Evolutionary conservation across 148 eudicot species (phyloP).

Genomic region (Nyssa sinensis): DNA sequence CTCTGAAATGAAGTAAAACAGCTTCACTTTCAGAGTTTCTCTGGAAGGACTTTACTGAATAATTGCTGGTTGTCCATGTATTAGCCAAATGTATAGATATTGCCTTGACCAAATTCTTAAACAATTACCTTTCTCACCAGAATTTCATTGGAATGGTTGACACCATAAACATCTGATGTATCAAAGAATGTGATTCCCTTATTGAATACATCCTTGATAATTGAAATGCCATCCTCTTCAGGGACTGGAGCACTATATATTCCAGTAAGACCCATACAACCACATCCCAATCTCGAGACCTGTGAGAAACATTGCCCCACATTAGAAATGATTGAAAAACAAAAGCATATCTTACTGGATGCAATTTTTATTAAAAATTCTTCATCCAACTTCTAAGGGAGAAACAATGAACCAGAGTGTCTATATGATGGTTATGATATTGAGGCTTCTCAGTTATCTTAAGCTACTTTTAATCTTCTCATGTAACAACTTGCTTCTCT

Average conservation of each 20-base stretch:
- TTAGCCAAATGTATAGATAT: no score
- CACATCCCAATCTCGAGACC: slow-evolving; percentile 20
- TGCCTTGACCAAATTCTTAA: no score
- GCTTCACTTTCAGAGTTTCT: no score
- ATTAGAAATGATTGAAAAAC: background rate
- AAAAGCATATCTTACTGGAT: background rate
- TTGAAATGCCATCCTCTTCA: slow-evolving; percentile 11
- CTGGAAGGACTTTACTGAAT: no score
- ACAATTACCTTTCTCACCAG: slow-evolving; percentile 10
- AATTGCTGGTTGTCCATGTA: no score
- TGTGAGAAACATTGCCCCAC: background rate
- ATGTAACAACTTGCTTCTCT: background rate
- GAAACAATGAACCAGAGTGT: no score
- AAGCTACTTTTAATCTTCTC: no score
- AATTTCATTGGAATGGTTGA: slow-evolving; percentile 7
- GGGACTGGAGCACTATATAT: slow-evolving; percentile 12
- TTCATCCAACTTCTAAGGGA: no score
- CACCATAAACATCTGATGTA: slow-evolving; percentile 16
- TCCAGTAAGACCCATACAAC: slow-evolving; percentile 20
- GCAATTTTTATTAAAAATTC: no score
- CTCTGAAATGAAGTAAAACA: no score
- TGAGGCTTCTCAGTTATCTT: no score
- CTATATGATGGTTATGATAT: no score
- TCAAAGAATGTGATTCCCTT: slow-evolving; percentile 50
- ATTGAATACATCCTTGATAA: slow-evolving; percentile 7